phyloP scores from a whole-genome alignment of 208 protist species.

The Lotmaria passim region DNA sequence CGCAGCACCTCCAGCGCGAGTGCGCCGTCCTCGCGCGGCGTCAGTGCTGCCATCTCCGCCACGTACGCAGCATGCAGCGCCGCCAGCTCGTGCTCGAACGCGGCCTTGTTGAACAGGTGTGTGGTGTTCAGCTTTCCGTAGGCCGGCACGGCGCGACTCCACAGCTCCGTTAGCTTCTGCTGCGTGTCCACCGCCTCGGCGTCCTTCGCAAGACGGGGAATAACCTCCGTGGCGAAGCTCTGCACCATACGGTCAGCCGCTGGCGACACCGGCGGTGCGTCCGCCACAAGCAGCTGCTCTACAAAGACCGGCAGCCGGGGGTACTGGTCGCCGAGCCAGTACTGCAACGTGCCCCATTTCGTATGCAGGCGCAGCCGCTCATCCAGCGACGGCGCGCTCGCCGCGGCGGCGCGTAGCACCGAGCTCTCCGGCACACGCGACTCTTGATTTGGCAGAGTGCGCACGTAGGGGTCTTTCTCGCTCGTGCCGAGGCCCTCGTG shows the following conservation, averaged over 20 bases:
- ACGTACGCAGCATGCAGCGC: constrained; percentile 33
- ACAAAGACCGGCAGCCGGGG: constrained; percentile 72
- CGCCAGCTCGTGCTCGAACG: constrained; percentile 55
- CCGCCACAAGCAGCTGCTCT: constrained; percentile 41
- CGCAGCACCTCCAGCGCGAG: constrained; percentile 83
- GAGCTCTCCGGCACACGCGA: constrained; percentile 61
- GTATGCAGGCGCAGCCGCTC: constrained; percentile 43
- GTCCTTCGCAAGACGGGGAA: constrained; percentile 42
- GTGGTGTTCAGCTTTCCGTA: constrained; percentile 35
- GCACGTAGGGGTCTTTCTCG: constrained; percentile 71
- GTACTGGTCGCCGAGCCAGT: constrained; percentile 71
- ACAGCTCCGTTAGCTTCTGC: constrained; percentile 39
- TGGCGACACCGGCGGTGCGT: constrained; percentile 64
- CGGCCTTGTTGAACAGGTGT: constrained; percentile 57
- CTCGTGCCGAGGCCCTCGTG: constrained; percentile 84
- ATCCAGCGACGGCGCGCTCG: constrained; percentile 51
- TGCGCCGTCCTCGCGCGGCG: constrained; percentile 36
- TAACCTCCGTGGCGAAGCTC: constrained; percentile 56
- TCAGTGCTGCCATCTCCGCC: constrained; percentile 30
- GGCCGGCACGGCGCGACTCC: constrained; percentile 42
- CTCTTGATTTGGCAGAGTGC: constrained; percentile 76
- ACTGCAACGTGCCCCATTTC: constrained; percentile 65
- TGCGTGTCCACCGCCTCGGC: constrained; percentile 9
- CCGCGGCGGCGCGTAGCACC: constrained; percentile 43
- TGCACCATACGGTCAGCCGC: constrained; percentile 56